Evolutionary conservation across 805 yeast genomes (phyloP).

Genomic region (Lipomyces oligophaga): DNA sequence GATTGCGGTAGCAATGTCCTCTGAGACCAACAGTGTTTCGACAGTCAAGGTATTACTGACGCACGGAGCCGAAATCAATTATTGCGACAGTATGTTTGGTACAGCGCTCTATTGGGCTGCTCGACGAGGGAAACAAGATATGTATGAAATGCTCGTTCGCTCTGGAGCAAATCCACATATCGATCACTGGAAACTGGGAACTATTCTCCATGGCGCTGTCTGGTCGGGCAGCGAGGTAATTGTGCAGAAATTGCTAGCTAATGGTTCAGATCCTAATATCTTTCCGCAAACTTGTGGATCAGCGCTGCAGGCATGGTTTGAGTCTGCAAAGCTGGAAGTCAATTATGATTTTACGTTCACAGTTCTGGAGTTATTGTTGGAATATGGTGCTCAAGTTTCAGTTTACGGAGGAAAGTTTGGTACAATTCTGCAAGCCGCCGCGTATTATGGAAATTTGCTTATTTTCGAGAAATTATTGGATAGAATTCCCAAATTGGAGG

Average conservation of each 20-base stretch:
- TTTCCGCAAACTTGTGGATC: background rate
- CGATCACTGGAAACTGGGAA: background rate
- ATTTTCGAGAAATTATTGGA: background rate
- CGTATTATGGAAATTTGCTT: background rate
- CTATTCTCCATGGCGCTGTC: background rate
- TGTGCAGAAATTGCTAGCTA: background rate
- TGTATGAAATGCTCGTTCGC: too few species aligned
- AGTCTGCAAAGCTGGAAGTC: background rate
- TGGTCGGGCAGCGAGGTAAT: background rate
- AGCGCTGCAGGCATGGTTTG: background rate
- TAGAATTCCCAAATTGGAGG: background rate
- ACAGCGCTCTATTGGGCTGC: background rate
- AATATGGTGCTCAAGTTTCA: background rate
- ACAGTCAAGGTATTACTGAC: background rate
- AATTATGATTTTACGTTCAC: too few species aligned
- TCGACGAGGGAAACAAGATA: background rate
- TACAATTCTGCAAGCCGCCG: background rate
- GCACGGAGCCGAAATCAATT: background rate
- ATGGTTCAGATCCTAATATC: background rate
- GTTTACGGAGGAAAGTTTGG: background rate
- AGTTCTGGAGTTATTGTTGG: background rate
- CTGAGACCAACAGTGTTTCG: background rate
- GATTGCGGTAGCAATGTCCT: background rate
- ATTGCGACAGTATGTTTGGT: background rate
- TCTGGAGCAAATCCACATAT: background rate